A percentile compares a stretch with the other conserved stretches of the same genome.
Conservation (phyloP, 129 eudicot genomes). For the Smallanthus sonchifolius region DNA sequence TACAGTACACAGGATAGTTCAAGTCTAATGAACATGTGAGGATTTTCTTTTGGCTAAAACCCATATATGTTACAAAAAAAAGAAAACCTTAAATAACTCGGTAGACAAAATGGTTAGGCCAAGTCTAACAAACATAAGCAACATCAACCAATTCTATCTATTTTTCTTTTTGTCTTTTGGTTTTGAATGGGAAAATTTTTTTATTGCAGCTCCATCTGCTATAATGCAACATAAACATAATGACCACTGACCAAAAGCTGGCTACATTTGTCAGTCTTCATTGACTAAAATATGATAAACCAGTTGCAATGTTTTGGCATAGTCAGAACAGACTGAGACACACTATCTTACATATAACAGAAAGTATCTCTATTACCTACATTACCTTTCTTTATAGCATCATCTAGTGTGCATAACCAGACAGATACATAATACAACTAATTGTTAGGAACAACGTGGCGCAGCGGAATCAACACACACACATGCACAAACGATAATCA, state of each 20-base stretch:
- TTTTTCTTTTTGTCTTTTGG: neutral
- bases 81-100: too few species aligned
- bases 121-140: neutral
- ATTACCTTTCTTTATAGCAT: neutral
- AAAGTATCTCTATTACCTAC: neutral
- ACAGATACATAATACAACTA: neutral
- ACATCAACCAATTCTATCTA: neutral
- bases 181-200: neutral
- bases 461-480: too few species aligned
- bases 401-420: neutral
- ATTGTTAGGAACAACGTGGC: too few species aligned
- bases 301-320: neutral
- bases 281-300: neutral
- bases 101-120: neutral
- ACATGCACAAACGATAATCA: too few species aligned
- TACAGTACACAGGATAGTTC: neutral
- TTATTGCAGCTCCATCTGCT: neutral
- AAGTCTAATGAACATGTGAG: neutral
- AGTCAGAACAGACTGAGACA: neutral
- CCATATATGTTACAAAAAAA: neutral
- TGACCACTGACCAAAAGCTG: neutral
- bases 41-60: neutral
- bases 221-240: neutral
- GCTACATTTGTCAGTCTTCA: neutral
- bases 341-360: neutral